Evolutionary conservation across 2,329 filamentous ascomycete species (phyloP).

Genomic region (Arthroderma sp.): DNA sequence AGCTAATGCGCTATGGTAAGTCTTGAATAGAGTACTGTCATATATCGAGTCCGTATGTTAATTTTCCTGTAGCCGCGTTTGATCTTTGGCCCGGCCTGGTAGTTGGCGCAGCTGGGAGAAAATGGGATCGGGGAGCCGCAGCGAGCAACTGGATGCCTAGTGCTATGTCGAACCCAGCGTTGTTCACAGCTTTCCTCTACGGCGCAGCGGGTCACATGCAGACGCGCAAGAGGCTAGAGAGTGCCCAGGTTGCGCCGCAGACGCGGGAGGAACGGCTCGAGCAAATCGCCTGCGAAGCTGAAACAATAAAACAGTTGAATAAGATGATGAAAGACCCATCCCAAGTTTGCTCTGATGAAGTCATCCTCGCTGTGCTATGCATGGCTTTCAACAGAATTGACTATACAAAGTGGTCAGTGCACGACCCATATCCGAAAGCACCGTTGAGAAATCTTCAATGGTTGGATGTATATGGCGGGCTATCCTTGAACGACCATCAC

Average conservation of each 20-base stretch:
- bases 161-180: constrained; percentile 9
- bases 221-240: constrained; percentile 10
- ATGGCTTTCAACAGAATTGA: constrained; percentile 17
- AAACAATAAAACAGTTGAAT: constrained; percentile 18
- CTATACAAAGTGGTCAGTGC: constrained; percentile 9
- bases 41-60: neutral
- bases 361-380: constrained; percentile 17
- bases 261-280: constrained; percentile 12
- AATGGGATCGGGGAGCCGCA: constrained; percentile 9
- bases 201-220: constrained; percentile 13
- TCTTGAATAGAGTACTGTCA: neutral
- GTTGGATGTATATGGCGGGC: constrained; percentile 16
- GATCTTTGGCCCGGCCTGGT: constrained; percentile 13
- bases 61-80: constrained; percentile 6
- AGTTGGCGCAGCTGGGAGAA: constrained; percentile 7
- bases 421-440: constrained; percentile 14
- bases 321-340: constrained; percentile 14
- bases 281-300: constrained; percentile 12
- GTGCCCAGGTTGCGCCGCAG: constrained; percentile 7
- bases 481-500: constrained; percentile 16
- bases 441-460: constrained; percentile 16
- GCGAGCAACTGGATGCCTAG: constrained; percentile 10
- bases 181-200: constrained; percentile 12
- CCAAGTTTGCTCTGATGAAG: constrained; percentile 15
- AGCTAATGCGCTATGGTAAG: constrained; percentile 12